Evolutionary conservation across 345 rosid species (phyloP).

Genomic region (Lumnitzera racemosa): DNA sequence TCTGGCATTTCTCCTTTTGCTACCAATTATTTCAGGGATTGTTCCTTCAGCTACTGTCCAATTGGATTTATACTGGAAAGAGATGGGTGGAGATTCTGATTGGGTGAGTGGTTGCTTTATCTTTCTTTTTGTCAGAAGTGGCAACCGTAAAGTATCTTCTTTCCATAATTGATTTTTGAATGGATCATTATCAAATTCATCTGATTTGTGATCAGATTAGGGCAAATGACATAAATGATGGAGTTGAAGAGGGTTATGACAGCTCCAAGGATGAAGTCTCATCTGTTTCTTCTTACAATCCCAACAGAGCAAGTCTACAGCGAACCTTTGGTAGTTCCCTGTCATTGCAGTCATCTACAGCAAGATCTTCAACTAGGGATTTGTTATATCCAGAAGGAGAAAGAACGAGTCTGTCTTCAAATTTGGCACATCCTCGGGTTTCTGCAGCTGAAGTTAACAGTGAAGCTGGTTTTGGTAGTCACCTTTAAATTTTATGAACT

Average conservation of each 20-base stretch:
- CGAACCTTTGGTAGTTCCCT: conserved; percentile 69
- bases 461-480: conserved; percentile 51
- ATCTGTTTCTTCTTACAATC: conserved; percentile 79
- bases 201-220: conserved; percentile 37
- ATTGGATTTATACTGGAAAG: conserved; percentile 80
- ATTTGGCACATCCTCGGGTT: conserved; percentile 42
- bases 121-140: background rate
- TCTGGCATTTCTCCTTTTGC: conserved; percentile 7
- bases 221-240: conserved; percentile 63
- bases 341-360: conserved; percentile 61
- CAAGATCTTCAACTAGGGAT: conserved; percentile 63
- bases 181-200: conserved; percentile 6
- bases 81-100: conserved; percentile 91
- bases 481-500: conserved; percentile 4
- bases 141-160: background rate
- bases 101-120: conserved; percentile 52
- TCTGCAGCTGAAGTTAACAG: conserved; percentile 64
- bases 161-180: background rate
- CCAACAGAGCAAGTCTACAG: conserved; percentile 48
- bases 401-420: conserved; percentile 53
- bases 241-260: conserved; percentile 76
- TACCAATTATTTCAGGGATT: conserved; percentile 44
- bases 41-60: conserved; percentile 69
- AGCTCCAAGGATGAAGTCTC: conserved; percentile 90
- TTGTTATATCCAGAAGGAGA: conserved; percentile 39